Percentiles rank a stretch among this genome's conserved stretches.
Evolutionary conservation across 805 yeast genomes (phyloP).

Genomic region (Saturnispora silvae): DNA sequence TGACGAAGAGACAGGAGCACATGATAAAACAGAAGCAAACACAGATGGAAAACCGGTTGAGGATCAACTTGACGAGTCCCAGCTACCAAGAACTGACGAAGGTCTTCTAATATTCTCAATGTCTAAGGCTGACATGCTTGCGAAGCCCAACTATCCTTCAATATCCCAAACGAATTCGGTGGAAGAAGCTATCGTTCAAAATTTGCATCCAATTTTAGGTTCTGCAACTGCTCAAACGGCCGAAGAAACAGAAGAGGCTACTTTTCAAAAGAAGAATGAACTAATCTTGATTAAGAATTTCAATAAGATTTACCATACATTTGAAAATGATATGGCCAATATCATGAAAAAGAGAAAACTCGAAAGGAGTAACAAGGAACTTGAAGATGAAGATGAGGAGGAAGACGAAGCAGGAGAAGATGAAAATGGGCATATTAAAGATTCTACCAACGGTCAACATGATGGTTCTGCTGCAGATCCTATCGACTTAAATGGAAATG

Average conservation of each 20-base stretch:
- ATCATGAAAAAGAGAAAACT: conserved; percentile 63
- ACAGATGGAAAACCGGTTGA: neutral
- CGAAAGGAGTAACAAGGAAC: conserved; percentile 68
- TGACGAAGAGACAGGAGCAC: conserved; percentile 13
- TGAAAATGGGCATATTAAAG: conserved; percentile 10
- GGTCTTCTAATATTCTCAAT: conserved; percentile 15
- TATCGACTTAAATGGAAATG: neutral
- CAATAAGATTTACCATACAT: conserved; percentile 63
- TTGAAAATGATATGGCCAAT: conserved; percentile 69
- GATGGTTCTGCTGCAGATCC: neutral
- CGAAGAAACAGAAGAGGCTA: conserved; percentile 25
- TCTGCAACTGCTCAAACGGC: conserved; percentile 28
- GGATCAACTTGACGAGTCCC: neutral
- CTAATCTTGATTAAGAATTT: conserved; percentile 44
- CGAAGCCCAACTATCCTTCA: conserved; percentile 24
- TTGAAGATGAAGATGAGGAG: conserved; percentile 30
- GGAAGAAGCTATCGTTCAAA: conserved; percentile 25
- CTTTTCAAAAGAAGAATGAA: conserved; percentile 30
- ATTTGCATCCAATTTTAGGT: conserved; percentile 28
- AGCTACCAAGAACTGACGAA: conserved; percentile 5
- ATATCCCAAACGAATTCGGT: conserved; percentile 18
- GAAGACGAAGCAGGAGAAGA: conserved; percentile 16
- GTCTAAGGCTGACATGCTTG: conserved; percentile 13
- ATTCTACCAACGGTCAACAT: conserved; percentile 13
- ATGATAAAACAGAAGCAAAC: neutral